Evolutionary conservation across 768 basidiomycete species (phyloP), one percentile per base, ranked within the genome.

Genomic region (Auricularia sp.): DNA sequence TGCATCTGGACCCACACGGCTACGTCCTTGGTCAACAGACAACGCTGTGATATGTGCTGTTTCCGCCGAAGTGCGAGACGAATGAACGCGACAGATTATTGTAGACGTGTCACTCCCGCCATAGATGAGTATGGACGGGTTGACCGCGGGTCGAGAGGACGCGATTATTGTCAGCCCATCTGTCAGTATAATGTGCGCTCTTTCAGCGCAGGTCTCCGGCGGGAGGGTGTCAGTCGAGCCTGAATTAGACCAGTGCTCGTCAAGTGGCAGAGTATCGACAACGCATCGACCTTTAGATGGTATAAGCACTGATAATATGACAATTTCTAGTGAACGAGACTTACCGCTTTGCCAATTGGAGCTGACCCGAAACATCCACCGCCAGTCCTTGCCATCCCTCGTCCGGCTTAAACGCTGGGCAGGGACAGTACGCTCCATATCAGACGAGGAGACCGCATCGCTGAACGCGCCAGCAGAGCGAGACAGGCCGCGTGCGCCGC

Each of bases 351-450:
- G 82, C 90, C 90, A 92, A 69, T 92, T 92, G 16, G 85, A 85
- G 69, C 88, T 90, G 67, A 91, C 88, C 64, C 88, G 82, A 73
- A 90, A 92, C 89, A 92, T 90, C 83, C 84, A 88, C 74, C 89
- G 91, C 90, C 90, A 92, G 71, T 90, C 85, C 71, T 80, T 83
- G 58, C 75, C 65, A 36, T 77, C 74, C 72, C 21, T 75, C 71
- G 21, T 77, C 75, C 36, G 70, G 29, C 29, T 29, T 69, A 65
- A 75, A 67, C 51, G 64, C 61, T 34, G 45, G 66, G 84, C 78
- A 3, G 84, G 85, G 70, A 89, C 85, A 5, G 75, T 73, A 61
- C 83, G 77, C 8, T 77, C 77, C 65, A 83, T 74, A 69, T 24
- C 58, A 37, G 44, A 47, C 35, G 63, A 16, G 3, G 54, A 39